These are phyloP conservation scores for Cryptococcus deneoformans DNA, from an alignment of 1,284 basidiomycete genomes.

Conservation along the genomic window DNA sequence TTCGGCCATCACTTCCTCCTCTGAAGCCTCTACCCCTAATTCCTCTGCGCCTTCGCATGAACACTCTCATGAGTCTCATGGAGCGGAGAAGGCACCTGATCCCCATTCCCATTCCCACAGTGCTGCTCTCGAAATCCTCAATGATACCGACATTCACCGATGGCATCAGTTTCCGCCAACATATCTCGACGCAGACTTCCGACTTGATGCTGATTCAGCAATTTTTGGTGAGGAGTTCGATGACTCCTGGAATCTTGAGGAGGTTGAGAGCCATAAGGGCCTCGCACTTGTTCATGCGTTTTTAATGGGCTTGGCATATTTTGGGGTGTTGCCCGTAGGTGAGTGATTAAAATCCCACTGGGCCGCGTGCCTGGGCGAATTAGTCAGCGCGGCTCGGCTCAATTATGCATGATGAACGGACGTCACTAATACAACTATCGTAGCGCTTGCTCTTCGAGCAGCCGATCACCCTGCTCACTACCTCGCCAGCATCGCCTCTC, in stretches of 20 bases:
- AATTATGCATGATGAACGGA: background rate
- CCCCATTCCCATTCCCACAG: constrained; percentile 27
- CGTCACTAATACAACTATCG: background rate
- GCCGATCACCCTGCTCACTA: constrained; percentile 38
- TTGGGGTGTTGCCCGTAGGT: constrained; percentile 38
- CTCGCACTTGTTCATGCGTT: constrained; percentile 35
- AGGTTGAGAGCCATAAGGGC: constrained; percentile 24
- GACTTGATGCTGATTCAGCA: constrained; percentile 30
- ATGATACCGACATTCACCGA: constrained; percentile 35
- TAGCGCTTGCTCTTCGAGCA: constrained; percentile 38
- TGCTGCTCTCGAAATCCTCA: constrained; percentile 23
- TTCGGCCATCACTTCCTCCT: background rate
- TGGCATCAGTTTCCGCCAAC: constrained; percentile 40
- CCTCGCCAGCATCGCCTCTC: constrained; percentile 29
- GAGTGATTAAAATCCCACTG: constrained; percentile 8
- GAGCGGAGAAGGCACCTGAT: constrained; percentile 3
- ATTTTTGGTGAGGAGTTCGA: constrained; percentile 42
- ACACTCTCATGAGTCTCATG: background rate
- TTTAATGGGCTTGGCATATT: constrained; percentile 35
- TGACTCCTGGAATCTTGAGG: constrained; percentile 28
- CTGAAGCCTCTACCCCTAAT: background rate
- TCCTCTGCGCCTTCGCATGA: too few relatives aligned
- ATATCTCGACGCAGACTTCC: constrained; percentile 40
- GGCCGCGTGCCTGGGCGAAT: too few relatives aligned
- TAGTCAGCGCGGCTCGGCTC: too few relatives aligned